phyloP scores from a whole-genome alignment of 495 filamentous ascomycete genomes.

The Talaromyces borbonicus region DNA sequence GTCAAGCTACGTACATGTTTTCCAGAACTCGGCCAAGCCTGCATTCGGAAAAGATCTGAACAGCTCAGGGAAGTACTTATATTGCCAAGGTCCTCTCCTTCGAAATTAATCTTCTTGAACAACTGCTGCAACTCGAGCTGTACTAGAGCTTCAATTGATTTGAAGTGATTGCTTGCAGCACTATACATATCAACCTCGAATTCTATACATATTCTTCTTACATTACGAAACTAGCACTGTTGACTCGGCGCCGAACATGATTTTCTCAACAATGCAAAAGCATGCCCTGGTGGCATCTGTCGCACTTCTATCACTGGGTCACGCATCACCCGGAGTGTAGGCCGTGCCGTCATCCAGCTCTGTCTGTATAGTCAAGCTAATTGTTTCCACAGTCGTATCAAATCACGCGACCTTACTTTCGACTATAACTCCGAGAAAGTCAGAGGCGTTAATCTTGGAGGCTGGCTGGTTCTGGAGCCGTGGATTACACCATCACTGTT shows the following conservation, averaged over 20 bases:
- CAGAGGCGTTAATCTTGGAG: slow-evolving; percentile 48
- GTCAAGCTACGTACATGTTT: no score
- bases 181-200: neutral
- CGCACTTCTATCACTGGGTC: slow-evolving; percentile 21
- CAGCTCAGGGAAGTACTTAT: neutral
- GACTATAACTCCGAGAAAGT: slow-evolving; percentile 37
- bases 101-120: neutral
- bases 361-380: neutral
- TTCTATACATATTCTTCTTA: neutral
- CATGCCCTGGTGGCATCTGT: slow-evolving; percentile 28
- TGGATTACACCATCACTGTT: slow-evolving; percentile 63
- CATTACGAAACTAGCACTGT: neutral
- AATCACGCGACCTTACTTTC: slow-evolving; percentile 26
- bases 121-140: neutral
- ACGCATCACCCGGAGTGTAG: slow-evolving; percentile 29
- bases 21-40: neutral
- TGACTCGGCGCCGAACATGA: slow-evolving; percentile 15
- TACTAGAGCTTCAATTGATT: slow-evolving; percentile 6
- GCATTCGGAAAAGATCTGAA: neutral
- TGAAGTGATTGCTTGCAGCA: neutral
- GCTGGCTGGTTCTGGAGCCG: slow-evolving; percentile 49
- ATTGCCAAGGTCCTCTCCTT: slow-evolving; percentile 4
- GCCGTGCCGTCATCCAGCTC: neutral
- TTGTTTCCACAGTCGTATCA: slow-evolving; percentile 19
- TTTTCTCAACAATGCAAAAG: slow-evolving; percentile 25